Conservation (phyloP, 768 basidiomycete species). For the Tulasnella sp. region DNA sequence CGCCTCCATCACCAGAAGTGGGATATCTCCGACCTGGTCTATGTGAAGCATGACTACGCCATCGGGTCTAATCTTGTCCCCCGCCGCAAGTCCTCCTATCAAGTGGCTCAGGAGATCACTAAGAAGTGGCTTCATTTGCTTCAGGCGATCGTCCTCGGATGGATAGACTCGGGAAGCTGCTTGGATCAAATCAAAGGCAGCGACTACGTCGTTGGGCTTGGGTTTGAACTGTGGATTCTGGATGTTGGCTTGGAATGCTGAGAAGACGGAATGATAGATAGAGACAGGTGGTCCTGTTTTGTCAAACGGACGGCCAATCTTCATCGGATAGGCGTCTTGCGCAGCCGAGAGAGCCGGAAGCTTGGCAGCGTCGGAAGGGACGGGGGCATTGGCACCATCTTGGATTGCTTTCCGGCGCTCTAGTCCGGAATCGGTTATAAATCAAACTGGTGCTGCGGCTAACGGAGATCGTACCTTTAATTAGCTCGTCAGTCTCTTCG, state of each 20-base stretch:
- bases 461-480: no score
- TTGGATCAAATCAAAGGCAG: background rate
- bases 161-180: background rate
- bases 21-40: background rate
- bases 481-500: no score
- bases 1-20: slow-evolving; percentile 3
- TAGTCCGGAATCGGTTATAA: background rate
- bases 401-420: background rate
- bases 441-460: background rate
- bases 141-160: background rate
- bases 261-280: slow-evolving; percentile 11
- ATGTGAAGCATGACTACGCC: background rate
- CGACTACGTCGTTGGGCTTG: background rate
- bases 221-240: background rate
- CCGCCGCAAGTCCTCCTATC: background rate
- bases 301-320: slow-evolving; percentile 4
- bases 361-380: background rate
- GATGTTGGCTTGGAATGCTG: background rate
- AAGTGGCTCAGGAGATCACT: background rate
- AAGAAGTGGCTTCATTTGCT: background rate
- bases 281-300: background rate
- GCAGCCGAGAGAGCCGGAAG: background rate
- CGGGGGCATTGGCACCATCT: background rate
- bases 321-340: background rate
- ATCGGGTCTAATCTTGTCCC: background rate